Base-by-base conservation (phyloP, 2,329 filamentous ascomycete genomes). In the Plectosphaerella plurivora region DNA sequence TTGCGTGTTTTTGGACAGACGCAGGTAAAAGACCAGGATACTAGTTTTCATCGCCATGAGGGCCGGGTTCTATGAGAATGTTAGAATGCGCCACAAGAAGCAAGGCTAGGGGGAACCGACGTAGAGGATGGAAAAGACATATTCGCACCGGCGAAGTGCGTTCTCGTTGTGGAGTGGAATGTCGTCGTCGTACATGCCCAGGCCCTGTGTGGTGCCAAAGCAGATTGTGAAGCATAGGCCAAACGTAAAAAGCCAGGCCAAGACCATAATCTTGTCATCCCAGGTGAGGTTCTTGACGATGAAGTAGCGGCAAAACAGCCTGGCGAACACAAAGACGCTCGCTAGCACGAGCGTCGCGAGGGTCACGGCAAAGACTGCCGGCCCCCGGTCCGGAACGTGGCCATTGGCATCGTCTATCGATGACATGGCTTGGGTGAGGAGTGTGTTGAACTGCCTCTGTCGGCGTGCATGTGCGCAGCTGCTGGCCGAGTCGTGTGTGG, bases 21-120 rank as follows among this genome's bases (percentile, higher is more conserved):
- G 86, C 48, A 97, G 77, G 70, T 95, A 97, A 69, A 97, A 97
- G 50, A 94, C 79, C 53, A 97, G 77, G 61, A 97, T 89, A n/a
- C 91, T 95, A 0, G 89, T 91, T 71, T 97, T 97, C 49, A 90
- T 91, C 3, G 88, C 85, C 89, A 96, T 95, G 52, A 96, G 76
- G 4, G 89, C 87, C 12, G 91, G 91, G 64, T 96, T 95, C 85
- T 92, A 61, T n/a, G 36, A 10, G 5, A 16, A 11, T 25, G 33
- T 25, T 49, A 42, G 15, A 15, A 35, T 14, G 25, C 7, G 44
- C 7, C 10, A 46, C 5, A 11, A 42, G 9, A 10, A 11, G 67
- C 78, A 15, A 45, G 6, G n/a, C n/a, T n/a, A 45, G 10, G 8
- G 5, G 36, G 11, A 10, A 67, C 78, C 45, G 69, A 83, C 80